Evolutionary conservation across 495 filamentous ascomycete species (phyloP).

Genomic region (Aspergillus affinis): DNA sequence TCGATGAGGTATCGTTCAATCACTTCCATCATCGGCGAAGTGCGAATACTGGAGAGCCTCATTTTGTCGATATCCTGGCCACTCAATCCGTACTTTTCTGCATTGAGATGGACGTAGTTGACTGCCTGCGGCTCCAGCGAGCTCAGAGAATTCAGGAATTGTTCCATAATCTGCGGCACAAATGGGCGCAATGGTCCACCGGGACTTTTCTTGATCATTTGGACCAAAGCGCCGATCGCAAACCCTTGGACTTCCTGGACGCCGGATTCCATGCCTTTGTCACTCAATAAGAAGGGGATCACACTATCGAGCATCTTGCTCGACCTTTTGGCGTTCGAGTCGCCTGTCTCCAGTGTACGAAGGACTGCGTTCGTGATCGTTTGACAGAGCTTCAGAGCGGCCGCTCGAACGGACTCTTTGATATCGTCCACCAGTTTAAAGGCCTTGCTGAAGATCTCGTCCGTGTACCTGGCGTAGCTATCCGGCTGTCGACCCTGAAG

Average conservation of each 20-base stretch:
- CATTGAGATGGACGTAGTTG: constrained; percentile 90
- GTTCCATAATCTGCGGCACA: constrained; percentile 76
- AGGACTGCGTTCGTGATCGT: constrained; percentile 79
- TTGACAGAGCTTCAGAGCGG: constrained; percentile 79
- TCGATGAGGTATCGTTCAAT: constrained; percentile 84
- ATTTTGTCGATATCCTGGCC: constrained; percentile 83
- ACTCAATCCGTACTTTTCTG: constrained; percentile 78
- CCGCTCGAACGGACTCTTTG: constrained; percentile 80
- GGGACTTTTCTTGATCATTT: constrained; percentile 81
- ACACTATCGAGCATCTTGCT: constrained; percentile 76
- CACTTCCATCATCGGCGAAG: constrained; percentile 90
- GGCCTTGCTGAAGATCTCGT: constrained; percentile 76
- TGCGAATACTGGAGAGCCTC: constrained; percentile 73
- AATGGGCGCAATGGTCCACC: constrained; percentile 72
- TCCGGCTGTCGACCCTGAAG: constrained; percentile 71
- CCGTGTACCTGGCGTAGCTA: constrained; percentile 79
- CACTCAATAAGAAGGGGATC: constrained; percentile 87
- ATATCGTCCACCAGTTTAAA: constrained; percentile 90
- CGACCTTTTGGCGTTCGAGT: constrained; percentile 65
- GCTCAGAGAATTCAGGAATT: constrained; percentile 75
- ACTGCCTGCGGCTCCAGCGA: constrained; percentile 82
- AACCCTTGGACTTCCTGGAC: constrained; percentile 80
- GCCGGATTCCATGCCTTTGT: constrained; percentile 80
- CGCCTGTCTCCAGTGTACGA: constrained; percentile 78
- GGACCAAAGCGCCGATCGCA: constrained; percentile 71